Conservation (phyloP, 805 yeast genomes). For the Tetrapisispora fleetii region DNA sequence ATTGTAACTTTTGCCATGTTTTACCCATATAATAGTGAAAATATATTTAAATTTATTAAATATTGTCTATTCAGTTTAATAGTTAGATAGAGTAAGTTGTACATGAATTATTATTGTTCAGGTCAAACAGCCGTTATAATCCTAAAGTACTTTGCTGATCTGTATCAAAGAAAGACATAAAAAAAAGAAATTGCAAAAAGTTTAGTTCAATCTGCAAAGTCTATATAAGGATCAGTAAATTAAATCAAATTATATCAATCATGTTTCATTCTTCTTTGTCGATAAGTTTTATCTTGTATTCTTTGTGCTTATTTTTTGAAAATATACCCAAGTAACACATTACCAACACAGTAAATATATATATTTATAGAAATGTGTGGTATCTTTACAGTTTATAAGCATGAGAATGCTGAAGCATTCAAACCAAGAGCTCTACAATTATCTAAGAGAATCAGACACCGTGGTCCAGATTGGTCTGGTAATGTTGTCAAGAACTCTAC, state of each 20-base stretch:
- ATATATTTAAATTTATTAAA: neutral
- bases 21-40: neutral
- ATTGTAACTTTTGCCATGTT: neutral
- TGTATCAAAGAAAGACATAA: neutral
- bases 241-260: neutral
- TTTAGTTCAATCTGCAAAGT: neutral
- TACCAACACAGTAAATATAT: too few relatives aligned
- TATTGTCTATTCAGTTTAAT: too few relatives aligned
- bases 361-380: slow-evolving; percentile 68
- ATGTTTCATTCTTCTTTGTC: neutral
- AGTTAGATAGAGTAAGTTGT: too few relatives aligned
- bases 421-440: slow-evolving; percentile 83
- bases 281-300: too few relatives aligned
- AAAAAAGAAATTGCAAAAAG: neutral
- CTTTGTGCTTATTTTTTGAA: neutral
- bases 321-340: neutral
- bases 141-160: too few relatives aligned
- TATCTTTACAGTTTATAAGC: slow-evolving; percentile 85
- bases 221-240: neutral
- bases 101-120: too few relatives aligned
- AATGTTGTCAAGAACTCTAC: slow-evolving; percentile 70
- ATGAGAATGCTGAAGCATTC: slow-evolving; percentile 68
- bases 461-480: slow-evolving; percentile 99
- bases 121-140: too few relatives aligned
- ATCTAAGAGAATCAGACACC: slow-evolving; percentile 89